Evolutionary conservation across 768 basidiomycete genomes (phyloP).

Genomic region (Imleria badia): DNA sequence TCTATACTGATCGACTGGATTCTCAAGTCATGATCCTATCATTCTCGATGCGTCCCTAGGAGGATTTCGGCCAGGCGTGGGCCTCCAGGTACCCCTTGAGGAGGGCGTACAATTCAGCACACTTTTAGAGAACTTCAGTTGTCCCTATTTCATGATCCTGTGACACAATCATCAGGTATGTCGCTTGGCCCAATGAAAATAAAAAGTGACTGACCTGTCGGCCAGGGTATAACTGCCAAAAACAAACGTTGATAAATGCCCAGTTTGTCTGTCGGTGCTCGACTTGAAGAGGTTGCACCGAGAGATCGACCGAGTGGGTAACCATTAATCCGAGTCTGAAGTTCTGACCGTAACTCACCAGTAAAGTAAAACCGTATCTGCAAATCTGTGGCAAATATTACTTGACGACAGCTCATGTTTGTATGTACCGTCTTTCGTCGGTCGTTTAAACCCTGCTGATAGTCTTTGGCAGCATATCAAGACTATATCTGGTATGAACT

Average conservation of each 20-base stretch:
- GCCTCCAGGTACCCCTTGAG: too few species aligned
- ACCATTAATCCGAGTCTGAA: not conserved
- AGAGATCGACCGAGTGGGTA: not conserved
- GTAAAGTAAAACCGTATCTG: too few species aligned
- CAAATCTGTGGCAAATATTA: not conserved
- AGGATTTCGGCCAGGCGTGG: not conserved
- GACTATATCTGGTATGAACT: not conserved
- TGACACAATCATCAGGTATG: too few species aligned
- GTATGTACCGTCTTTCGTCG: not conserved
- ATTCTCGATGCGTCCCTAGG: not conserved
- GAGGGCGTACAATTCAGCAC: too few species aligned
- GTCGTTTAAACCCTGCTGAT: not conserved
- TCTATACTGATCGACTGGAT: not conserved
- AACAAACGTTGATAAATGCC: too few species aligned
- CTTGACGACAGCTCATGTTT: not conserved
- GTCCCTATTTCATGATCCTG: too few species aligned
- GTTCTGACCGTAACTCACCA: too few species aligned
- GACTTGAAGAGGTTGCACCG: not conserved
- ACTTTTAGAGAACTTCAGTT: not conserved
- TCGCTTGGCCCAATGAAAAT: too few species aligned
- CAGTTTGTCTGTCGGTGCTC: not conserved
- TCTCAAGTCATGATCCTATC: not conserved
- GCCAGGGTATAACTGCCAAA: too few species aligned
- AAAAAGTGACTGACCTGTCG: too few species aligned
- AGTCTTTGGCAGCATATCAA: not conserved